Percentiles rank a stretch among this genome's conserved stretches.
Evolutionary conservation across 306 rosid genomes (phyloP).

Genomic region (Corylus americana): DNA sequence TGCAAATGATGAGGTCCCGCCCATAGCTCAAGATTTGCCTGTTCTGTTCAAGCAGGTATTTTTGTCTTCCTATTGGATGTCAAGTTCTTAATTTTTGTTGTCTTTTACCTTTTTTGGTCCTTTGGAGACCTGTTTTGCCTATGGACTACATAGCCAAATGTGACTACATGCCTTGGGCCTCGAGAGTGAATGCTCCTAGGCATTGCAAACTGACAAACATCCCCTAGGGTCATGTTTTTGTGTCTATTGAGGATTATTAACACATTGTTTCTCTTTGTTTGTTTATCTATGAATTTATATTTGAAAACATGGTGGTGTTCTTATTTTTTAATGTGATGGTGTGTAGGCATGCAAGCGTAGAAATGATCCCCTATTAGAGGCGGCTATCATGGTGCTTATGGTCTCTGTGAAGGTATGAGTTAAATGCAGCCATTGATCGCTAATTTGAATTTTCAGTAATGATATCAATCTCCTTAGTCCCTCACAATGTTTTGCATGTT

Average conservation of each 20-base stretch:
- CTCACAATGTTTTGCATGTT: not conserved
- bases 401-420: slow-evolving; percentile 65
- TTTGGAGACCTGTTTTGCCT: not conserved
- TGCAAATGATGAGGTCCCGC: slow-evolving; percentile 52
- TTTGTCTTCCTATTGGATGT: slow-evolving; percentile 5
- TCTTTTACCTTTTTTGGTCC: not conserved
- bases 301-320: not conserved
- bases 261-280: not conserved
- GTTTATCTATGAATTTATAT: not conserved
- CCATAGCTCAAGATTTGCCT: slow-evolving; percentile 45
- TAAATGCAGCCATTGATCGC: not conserved
- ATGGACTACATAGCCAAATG: not conserved
- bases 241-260: not conserved
- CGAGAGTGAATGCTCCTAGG: too few relatives aligned
- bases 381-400: slow-evolving; percentile 76
- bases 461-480: not conserved
- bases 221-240: not conserved
- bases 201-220: too few relatives aligned
- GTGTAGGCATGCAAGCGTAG: slow-evolving; percentile 57
- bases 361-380: slow-evolving; percentile 31
- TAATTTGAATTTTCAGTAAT: slow-evolving; percentile 7
- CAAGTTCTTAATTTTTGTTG: slow-evolving; percentile 2
- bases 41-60: slow-evolving; percentile 66
- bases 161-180: too few relatives aligned
- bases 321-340: not conserved